Evolutionary conservation across 2,329 filamentous ascomycete species (phyloP), one percentile per base, ranked within the genome.

Genomic region (Capronia coronata): DNA sequence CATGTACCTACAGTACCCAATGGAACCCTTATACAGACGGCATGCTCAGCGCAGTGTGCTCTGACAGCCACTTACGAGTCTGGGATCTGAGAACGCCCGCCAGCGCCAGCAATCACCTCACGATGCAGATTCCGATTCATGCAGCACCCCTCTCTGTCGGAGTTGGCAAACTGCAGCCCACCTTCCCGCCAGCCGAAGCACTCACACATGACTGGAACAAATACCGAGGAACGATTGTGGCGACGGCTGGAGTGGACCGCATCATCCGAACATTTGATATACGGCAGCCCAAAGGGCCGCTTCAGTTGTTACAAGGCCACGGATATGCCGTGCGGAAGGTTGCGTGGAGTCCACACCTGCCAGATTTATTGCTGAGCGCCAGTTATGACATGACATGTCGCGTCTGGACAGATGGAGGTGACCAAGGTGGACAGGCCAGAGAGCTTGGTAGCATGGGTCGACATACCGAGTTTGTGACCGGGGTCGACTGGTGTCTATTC

Each of bases 151-250:
- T 67, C 30, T 50, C 59, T 13, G 55, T 46, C 3, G 48, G 46
- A 29, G 23, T 57, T 21, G 48, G 49, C 9, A 58, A 62, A 18
- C 52, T 61, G 2, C 64, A 67, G 25, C 64, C 64, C 0, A 64
- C 65, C 1, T 65, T 75, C 7, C 73, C 80, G n/a, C 88, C 89
- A 0, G 77, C 81, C 8, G 93, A 98, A 72, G 81, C 87, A 30
- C 77, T 98, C 25, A 95, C 90, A 0, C 93, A 97, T 69, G 93
- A 98, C 68, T 98, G 93, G 93, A 98, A 98, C 72, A 98, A 98
- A 69, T 98, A 98, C 70, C 80, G 86, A 32, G 82, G 89, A 58
- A 84, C 82, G 0, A 75, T 96, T 21, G 73, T 98, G 47, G 93
- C 93, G 0, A 88, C 88, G 0, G 93, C 82, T 1, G 91, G 93